Evolutionary conservation across 768 basidiomycete species (phyloP), one percentile per base, ranked within the genome.

Genomic region (Coprinopsis cinerea): DNA sequence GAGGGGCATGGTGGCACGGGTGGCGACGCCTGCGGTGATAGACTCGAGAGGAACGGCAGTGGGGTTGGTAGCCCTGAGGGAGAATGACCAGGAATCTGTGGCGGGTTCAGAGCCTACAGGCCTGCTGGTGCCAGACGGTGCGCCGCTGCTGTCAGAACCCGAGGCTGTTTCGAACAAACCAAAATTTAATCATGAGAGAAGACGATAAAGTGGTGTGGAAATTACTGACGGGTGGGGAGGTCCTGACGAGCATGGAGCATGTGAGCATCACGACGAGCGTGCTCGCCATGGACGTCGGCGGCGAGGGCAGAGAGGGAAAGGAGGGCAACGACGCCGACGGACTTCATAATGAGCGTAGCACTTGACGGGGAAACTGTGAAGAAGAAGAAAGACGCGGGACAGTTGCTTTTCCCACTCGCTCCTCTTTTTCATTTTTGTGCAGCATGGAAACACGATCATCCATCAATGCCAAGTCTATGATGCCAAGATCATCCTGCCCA

Each of bases 41-140:
- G 61, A 62, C 1, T 74, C 61, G 44, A 83, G 61, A 15, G 82
- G 80, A 42, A 79, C 62, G 36, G 82, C 82, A 24, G 80, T 82
- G 0, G 81, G 79, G 61, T 83, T 81, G 9, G 72, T 72, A 4
- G 76, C 62, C 7, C 60, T 50, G n/a, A 81, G 64, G 11, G 74
- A 64, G 59, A 79, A 68, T 4, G 74, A 64, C 48, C 66, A 67
- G 13, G 66, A 64, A 0, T 69, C 64, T 2, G 67, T 55, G 14
- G 66, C 44, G 39, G 41, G 9, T 22, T 27, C 26, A 27, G 10
- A 10, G 36, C 6, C 10, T 39, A 17, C 32, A 39, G 37, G 25
- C 11, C n/a, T 15, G 41, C 23, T 34, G 47, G 25, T 14, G 32
- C 28, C 23, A 46, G 15, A 30, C 40, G 30, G 30, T 22, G 36